Evolutionary conservation across 2,329 filamentous ascomycete species (phyloP).

Genomic region (Huntiella bhutanensis): DNA sequence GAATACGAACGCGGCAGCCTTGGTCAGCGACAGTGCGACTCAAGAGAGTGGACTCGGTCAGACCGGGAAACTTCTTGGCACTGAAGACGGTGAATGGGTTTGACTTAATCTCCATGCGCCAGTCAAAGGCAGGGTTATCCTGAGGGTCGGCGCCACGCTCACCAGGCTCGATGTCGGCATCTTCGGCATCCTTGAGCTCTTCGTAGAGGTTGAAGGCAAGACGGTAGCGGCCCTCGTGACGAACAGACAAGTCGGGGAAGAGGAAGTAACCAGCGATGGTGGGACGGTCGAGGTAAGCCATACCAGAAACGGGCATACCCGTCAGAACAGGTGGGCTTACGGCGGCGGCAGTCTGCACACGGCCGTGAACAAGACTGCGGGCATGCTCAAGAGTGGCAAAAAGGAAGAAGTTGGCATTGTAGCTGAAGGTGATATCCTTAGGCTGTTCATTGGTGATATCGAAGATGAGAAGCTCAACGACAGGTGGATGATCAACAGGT

Average conservation of each 20-base stretch:
- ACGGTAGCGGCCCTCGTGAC: conserved; percentile 86
- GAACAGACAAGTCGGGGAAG: conserved; percentile 88
- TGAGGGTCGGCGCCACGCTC: conserved; percentile 20
- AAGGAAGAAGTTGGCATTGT: conserved; percentile 95
- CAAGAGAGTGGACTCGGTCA: conserved; percentile 72
- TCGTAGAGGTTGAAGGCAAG: conserved; percentile 87
- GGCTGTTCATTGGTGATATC: conserved; percentile 41
- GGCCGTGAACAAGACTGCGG: conserved; percentile 63
- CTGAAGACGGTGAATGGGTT: conserved; percentile 75
- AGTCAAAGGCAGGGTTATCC: conserved; percentile 47
- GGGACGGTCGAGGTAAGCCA: conserved; percentile 87
- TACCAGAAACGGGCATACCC: conserved; percentile 83
- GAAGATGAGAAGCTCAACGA: conserved; percentile 75
- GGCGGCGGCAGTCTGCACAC: conserved; percentile 47
- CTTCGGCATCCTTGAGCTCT: conserved; percentile 69
- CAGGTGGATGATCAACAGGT: conserved; percentile 83
- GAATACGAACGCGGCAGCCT: conserved; percentile 87
- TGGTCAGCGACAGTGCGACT: conserved; percentile 90
- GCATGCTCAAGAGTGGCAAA: conserved; percentile 81
- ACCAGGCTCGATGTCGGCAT: conserved; percentile 42
- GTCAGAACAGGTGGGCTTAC: conserved; percentile 70
- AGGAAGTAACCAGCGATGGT: conserved; percentile 75
- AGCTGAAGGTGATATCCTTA: conserved; percentile 65
- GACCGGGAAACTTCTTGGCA: conserved; percentile 93
- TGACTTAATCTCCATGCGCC: conserved; percentile 80